These are phyloP conservation scores for Neurospora tetrasperma DNA, from an alignment of 495 filamentous ascomycete genomes.

Conservation along the genomic window DNA sequence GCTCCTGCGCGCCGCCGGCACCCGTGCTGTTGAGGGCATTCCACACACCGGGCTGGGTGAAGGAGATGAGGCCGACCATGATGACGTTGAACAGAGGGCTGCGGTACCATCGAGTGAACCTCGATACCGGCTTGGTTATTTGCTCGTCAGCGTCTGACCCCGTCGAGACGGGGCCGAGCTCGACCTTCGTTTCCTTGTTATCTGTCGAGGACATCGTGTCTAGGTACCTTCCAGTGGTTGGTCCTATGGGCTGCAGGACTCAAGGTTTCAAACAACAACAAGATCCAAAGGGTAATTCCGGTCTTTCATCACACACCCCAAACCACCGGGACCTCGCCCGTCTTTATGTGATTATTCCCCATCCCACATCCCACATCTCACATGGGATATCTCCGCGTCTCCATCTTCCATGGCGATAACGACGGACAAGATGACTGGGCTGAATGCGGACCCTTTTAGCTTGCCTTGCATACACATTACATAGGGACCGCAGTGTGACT, in stretches of 20 bases:
- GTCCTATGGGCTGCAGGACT: not conserved
- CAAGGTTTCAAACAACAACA: not conserved
- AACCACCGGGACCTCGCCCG: not conserved
- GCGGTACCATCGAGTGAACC: conserved; percentile 36
- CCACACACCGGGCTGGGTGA: conserved; percentile 51
- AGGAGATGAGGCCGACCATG: conserved; percentile 43
- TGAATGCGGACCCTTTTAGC: not conserved
- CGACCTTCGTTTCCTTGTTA: conserved; percentile 9
- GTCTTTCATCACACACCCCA: not conserved
- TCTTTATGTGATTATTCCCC: not conserved
- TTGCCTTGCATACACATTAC: not conserved
- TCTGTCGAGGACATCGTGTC: conserved; percentile 14
- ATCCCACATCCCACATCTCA: too few species aligned
- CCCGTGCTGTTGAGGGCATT: conserved; percentile 48
- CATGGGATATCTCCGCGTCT: not conserved
- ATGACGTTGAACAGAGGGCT: conserved; percentile 47
- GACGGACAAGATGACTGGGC: not conserved
- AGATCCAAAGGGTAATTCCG: not conserved
- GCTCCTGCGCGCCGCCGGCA: conserved; percentile 46
- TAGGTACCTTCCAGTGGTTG: not conserved
- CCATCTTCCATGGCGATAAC: not conserved
- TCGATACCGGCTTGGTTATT: conserved; percentile 18
- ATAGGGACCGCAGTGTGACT: not conserved
- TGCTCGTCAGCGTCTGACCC: conserved; percentile 4
- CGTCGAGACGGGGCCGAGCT: conserved; percentile 2